Evolutionary conservation across 768 basidiomycete species (phyloP), one percentile per base, ranked within the genome.

Genomic region (Epithele typhae): DNA sequence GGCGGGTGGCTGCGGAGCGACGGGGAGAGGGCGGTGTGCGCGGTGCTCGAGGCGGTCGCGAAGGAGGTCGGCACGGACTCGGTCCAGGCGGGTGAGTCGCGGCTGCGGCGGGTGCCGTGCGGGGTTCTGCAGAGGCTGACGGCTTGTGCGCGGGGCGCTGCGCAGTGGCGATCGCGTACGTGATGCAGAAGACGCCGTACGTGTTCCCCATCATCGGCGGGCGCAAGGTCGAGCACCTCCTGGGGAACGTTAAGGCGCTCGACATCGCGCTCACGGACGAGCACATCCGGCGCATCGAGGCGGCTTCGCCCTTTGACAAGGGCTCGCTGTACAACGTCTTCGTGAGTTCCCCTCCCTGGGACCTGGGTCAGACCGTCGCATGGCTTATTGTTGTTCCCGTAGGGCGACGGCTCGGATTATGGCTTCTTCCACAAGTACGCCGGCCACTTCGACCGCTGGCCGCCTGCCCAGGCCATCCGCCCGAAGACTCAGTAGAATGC

Each of bases 31-130:
- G 62, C 63, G 24, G 57, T 68, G 17, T 65, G 58, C 15, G 36
- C 49, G 2, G 68, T 63, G 9, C 61, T 74, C 1, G 68, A 72
- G 55, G 64, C 69, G 46, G 65, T 73, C 15, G 70, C 69, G 0
- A 58, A 57, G 7, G 65, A 73, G 48, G 58, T 70, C 18, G 70
- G 69, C 5, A 57, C 59, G 5, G 55, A 65, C 48, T 58, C 58
- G 36, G 35, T 54, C 25, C 33, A 38, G 18, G 33, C 46, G 5
- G 43, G 34, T 43, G 30, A 3, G 44, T 51, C 19, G 9, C 5
- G 21, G 9, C 5, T n/a, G n/a, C n/a, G n/a, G n/a, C 25, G 15
- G 18, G 17, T 19, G 17, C 14, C 3, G 15, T 25, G 3, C 10
- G 10, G 4, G 18, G 10, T n/a, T n/a, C 73, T 11, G 35, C 35